Evolutionary conservation across 139 green algal species (phyloP).

Genomic region (Tetradesmus lagerheimii): DNA sequence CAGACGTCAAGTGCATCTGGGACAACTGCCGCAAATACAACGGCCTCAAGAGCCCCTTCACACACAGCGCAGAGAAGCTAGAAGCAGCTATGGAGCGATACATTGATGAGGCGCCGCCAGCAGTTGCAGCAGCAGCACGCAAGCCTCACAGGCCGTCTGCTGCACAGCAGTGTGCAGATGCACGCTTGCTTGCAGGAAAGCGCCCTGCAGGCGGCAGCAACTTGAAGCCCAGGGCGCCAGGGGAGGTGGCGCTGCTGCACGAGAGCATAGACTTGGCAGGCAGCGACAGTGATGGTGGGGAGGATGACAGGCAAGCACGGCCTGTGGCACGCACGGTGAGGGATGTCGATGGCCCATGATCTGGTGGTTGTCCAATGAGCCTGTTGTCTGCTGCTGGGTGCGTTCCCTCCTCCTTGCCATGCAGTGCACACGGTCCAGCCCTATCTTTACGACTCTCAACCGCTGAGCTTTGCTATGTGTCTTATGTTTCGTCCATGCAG

Average conservation of each 20-base stretch:
- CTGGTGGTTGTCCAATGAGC: too few relatives aligned
- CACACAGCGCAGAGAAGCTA: conserved; percentile 22
- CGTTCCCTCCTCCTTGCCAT: too few relatives aligned
- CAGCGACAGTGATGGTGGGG: not conserved
- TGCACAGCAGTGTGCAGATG: not conserved
- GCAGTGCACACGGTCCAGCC: too few relatives aligned
- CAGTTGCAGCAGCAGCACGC: conserved; percentile 21
- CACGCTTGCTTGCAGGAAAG: not conserved
- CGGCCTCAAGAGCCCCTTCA: not conserved
- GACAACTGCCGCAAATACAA: conserved; percentile 38
- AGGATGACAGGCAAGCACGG: not conserved
- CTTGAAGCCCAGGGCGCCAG: too few relatives aligned
- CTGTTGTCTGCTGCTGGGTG: too few relatives aligned
- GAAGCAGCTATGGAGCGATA: not conserved
- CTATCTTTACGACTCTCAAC: too few relatives aligned
- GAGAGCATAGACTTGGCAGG: not conserved
- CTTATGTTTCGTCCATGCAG: not conserved
- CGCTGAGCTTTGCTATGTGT: not conserved
- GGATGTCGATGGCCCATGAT: too few relatives aligned
- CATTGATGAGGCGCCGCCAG: conserved; percentile 30
- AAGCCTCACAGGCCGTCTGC: not conserved
- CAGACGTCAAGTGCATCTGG: conserved; percentile 31
- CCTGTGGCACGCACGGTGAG: not conserved
- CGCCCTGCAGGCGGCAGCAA: not conserved
- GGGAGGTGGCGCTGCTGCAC: not conserved